Percentiles rank a stretch among this genome's conserved stretches.
These are phyloP conservation scores for Sporopachydermia lactativora DNA, from an alignment of 805 yeast species.

Conservation along the genomic window DNA sequence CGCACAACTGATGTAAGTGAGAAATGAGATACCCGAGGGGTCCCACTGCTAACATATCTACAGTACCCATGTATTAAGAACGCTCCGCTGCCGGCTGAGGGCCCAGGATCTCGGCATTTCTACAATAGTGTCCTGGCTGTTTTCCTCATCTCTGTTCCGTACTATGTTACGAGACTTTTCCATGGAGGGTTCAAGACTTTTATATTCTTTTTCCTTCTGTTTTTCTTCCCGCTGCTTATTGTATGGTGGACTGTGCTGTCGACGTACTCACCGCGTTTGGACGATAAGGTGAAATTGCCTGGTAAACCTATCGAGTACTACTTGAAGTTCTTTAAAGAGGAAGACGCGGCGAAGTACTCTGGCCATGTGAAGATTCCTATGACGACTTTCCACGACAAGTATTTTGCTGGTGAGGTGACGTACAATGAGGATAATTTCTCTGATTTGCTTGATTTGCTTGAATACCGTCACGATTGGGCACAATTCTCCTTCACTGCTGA, in stretches of 20 bases:
- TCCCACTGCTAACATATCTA: background rate
- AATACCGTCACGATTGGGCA: slow-evolving; percentile 88
- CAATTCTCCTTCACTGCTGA: slow-evolving; percentile 63
- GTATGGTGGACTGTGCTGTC: slow-evolving; percentile 74
- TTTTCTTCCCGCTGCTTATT: slow-evolving; percentile 58
- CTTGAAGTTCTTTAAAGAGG: slow-evolving; percentile 68
- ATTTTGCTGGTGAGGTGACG: slow-evolving; percentile 68
- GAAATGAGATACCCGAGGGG: background rate
- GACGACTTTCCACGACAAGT: slow-evolving; percentile 85
- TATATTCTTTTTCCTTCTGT: slow-evolving; percentile 39
- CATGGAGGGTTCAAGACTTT: slow-evolving; percentile 62
- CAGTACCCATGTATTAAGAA: slow-evolving; percentile 65
- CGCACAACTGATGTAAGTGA: slow-evolving; percentile 31
- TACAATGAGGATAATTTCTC: slow-evolving; percentile 64
- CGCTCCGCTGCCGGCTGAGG: slow-evolving; percentile 85
- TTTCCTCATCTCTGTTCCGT: slow-evolving; percentile 44
- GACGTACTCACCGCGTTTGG: slow-evolving; percentile 66
- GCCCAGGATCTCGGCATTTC: slow-evolving; percentile 72
- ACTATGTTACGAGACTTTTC: slow-evolving; percentile 43
- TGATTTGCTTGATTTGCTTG: slow-evolving; percentile 51
- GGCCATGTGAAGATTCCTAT: slow-evolving; percentile 75
- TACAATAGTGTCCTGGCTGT: slow-evolving; percentile 41
- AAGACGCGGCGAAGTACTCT: slow-evolving; percentile 48
- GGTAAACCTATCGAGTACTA: slow-evolving; percentile 66
- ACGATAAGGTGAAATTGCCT: slow-evolving; percentile 65